Base-by-base conservation (phyloP, 805 yeast genomes). In the Ogataea pignaliae region DNA sequence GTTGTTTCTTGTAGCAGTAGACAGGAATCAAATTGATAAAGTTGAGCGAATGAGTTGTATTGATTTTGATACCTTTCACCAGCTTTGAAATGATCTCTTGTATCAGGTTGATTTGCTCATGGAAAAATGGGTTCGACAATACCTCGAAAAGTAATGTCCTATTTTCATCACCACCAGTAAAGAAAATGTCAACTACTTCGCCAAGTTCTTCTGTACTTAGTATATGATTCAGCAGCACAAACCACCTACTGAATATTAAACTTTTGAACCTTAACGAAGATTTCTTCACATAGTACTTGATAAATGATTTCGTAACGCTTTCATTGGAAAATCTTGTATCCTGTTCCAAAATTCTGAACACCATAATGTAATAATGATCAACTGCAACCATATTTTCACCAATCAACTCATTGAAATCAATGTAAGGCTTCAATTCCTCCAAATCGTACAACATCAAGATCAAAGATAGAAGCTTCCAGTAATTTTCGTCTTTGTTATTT, bases 211-310 rank as follows among this genome's bases (percentile, higher is more conserved):
- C 55, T 12, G 36, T 36, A 9, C 53, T 60, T 34, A 51, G 75
- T 68, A 37, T 63, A 49, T 6, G 45, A 38, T 51, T 76, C 66
- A 34, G 72, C 43, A 83, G 46, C 1, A 81, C 73, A 34, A 72
- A 54, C 88, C 88, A 84, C 53, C 87, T 75, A 10, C 54, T 49
- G 41, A 81, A 69, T 0, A 70, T 42, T 12, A 55, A 43, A 31
- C 45, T 28, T 9, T 66, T 42, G 40, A 60, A 47, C 1, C 43
- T 41, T 1, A 17, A 6, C 1, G 43, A 15, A 2, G 57, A 37
- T 7, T 40, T 47, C 14, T 47, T 39, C 12, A 64, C 52, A 30
- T 18, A 30, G 43, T 50, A 62, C 6, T 46, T 40, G n/a, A 68
- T 39, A 40, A 70, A 67, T 1, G 46, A 41, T 1, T 40, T 32